Evolutionary conservation across 768 basidiomycete species (phyloP), one percentile per base, ranked within the genome.

Genomic region (Pleurotus djamor): DNA sequence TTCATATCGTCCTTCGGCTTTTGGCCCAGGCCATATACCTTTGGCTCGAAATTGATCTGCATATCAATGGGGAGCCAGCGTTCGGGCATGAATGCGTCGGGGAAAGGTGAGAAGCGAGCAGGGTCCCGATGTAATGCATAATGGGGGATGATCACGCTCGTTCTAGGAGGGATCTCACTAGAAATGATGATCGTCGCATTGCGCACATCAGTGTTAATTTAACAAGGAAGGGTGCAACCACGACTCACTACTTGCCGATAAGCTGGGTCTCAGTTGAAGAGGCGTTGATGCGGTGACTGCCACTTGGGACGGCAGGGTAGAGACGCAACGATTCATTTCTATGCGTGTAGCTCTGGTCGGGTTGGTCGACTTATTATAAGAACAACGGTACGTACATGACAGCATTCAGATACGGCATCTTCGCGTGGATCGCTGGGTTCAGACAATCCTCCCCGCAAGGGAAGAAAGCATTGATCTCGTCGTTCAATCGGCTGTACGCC

Each of bases 241-340:
- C 44, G 36, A 67, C 78, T 47, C 60, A 81, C 80, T 75, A 69
- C 55, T 70, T 58, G 17, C 79, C 80, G 8, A 80, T 67, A 5
- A 66, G 33, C 75, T 78, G 12, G 71, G 76, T 48, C 68, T 72
- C 13, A 71, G 49, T 8, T 12, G 4, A 10, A 9, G 49, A 17
- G 8, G 49, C 21, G 34, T 50, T 50, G 45, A 17, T 17, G 28
- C 49, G 49, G 12, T 50, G 49, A 50, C 49, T 50, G 74, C 80
- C 79, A 35, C 34, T 48, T 4, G 91, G 69, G 5, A 79, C 68
- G 0, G 79, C 72, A 35, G 82, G 80, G 7, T 74, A 71, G 48
- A 83, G 72, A 16, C 80, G 75, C 57, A 83, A 63, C 5, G 74
- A 67, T 66, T 83, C 81, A 48, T 83, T 80, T 61, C 81, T 82